Base-by-base conservation (phyloP, 2,329 filamentous ascomycete species). In the Xylariaceae sp. region DNA sequence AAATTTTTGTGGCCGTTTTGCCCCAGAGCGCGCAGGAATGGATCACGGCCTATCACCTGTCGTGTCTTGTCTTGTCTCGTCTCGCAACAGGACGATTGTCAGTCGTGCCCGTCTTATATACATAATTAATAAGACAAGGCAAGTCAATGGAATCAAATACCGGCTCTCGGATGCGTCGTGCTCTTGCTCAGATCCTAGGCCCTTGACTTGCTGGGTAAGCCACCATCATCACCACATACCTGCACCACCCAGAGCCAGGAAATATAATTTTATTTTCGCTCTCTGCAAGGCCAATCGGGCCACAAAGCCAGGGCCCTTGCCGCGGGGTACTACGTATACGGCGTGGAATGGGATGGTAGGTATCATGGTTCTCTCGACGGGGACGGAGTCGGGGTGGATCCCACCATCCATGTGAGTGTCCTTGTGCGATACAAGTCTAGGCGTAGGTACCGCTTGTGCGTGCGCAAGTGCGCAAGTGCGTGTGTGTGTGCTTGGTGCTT, bases 221-320 rank as follows among this genome's bases (percentile, higher is more conserved):
- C 49, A 13, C 48, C 48, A 35, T n/a, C 23, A 35, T n/a, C 10
- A 51, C 15, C 75, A 87, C 85, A 83, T 89, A 88, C 74, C 90
- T 87, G 45, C 17, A 17, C 45, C 11, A n/a, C 17, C 86, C 89
- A 62, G 87, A 18, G 35, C 17, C 11, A 78, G 89, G 88, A 66
- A 87, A 87, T 49, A 90, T 45, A 10, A 45, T 44, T 55, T 47
- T 5, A 18, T 58, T 44, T 34, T 55, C 53, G 56, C 62, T 62
- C 61, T 65, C 15, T 45, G 50, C 48, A 30, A 61, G 53, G n/a
- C 60, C 62, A 62, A 64, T 62, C 55, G 62, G 60, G 50, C 60
- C 53, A 62, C 50, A 57, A 35, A 51, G 49, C 39, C 47, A 88
- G 65, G 67, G 63, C 65, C 51, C 59, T 63, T 66, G 63, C 60